These are phyloP conservation scores for Lachnellula occidentalis DNA, from an alignment of 2,329 filamentous ascomycete genomes.

Conservation along the genomic window DNA sequence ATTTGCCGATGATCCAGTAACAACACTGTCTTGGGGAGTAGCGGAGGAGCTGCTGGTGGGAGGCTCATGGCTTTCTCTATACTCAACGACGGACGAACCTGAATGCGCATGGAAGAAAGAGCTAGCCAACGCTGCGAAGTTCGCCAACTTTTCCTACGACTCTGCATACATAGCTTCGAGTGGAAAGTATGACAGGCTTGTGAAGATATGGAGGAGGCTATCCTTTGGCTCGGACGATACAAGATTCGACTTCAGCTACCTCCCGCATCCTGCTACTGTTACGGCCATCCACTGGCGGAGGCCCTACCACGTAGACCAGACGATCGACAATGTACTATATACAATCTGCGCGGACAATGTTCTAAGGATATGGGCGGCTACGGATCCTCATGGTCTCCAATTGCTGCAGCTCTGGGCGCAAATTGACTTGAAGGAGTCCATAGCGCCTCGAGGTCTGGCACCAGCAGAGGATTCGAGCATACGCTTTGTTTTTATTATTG, in stretches of 20 bases:
- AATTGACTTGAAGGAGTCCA: conserved; percentile 69
- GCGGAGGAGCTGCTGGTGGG: conserved; percentile 80
- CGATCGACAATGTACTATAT: conserved; percentile 81
- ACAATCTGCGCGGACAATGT: conserved; percentile 78
- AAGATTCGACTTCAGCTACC: conserved; percentile 84
- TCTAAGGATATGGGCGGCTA: conserved; percentile 77
- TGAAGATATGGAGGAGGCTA: conserved; percentile 89
- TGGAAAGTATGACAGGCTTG: conserved; percentile 70
- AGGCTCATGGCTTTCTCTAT: conserved; percentile 65
- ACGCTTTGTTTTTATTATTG: conserved; percentile 74
- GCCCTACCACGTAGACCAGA: conserved; percentile 70
- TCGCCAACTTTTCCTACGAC: conserved; percentile 78
- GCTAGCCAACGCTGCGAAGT: conserved; percentile 67
- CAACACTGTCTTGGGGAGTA: conserved; percentile 78
- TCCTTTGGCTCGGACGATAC: conserved; percentile 79
- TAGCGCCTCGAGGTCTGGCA: conserved; percentile 40
- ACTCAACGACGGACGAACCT: conserved; percentile 44
- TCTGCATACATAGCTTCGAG: conserved; percentile 80
- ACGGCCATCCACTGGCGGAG: conserved; percentile 81
- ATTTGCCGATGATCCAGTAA: conserved; percentile 36
- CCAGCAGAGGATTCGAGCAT: conserved; percentile 28
- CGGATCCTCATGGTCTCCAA: conserved; percentile 64
- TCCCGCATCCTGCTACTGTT: conserved; percentile 77
- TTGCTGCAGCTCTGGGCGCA: conserved; percentile 74
- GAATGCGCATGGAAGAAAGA: conserved; percentile 66